phyloP scores from a whole-genome alignment of 768 basidiomycete species.

The Candolleomyces eurysporus region DNA sequence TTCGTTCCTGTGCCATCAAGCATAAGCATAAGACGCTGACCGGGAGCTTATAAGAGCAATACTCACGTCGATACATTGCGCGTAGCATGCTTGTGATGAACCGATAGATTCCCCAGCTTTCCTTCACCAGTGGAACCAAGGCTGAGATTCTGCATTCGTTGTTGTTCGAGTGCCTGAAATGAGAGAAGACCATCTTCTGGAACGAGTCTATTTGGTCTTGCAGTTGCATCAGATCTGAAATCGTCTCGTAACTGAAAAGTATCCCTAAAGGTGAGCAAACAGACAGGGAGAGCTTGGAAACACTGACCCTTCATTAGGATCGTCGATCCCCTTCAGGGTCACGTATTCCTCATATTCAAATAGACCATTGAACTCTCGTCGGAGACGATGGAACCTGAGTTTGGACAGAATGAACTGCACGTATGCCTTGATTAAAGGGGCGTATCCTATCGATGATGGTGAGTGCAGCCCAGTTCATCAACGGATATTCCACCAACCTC shows the following conservation, averaged over 20 bases:
- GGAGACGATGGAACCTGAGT: constrained; percentile 90
- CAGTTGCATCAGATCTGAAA: constrained; percentile 93
- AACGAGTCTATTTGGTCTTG: constrained; percentile 99
- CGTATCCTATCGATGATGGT: constrained; percentile 64
- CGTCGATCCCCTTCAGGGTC: constrained; percentile 94
- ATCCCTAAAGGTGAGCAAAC: constrained; percentile 10
- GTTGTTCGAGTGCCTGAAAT: constrained; percentile 87
- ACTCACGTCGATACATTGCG: constrained; percentile 89
- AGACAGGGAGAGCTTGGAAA: constrained; percentile 1
- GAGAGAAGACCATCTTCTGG: constrained; percentile 95
- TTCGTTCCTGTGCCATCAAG: constrained; percentile 64
- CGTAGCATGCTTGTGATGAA: constrained; percentile 99
- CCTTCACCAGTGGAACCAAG: constrained; percentile 95
- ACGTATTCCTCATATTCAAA: constrained; percentile 99
- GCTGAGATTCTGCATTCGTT: constrained; percentile 98
- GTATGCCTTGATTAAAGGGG: constrained; percentile 89
- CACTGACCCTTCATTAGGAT: constrained; percentile 96
- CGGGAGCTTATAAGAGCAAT: constrained; percentile 6
- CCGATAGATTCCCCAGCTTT: constrained; percentile 98
- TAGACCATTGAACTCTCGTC: constrained; percentile 96
- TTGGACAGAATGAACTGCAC: constrained; percentile 95
- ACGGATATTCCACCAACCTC: constrained; percentile 49
- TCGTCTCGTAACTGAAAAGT: constrained; percentile 84
- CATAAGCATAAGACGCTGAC: background rate
- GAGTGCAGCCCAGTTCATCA: background rate